Conservation (phyloP, 2,329 filamentous ascomycete genomes). For the Nigrospora sphaerica region DNA sequence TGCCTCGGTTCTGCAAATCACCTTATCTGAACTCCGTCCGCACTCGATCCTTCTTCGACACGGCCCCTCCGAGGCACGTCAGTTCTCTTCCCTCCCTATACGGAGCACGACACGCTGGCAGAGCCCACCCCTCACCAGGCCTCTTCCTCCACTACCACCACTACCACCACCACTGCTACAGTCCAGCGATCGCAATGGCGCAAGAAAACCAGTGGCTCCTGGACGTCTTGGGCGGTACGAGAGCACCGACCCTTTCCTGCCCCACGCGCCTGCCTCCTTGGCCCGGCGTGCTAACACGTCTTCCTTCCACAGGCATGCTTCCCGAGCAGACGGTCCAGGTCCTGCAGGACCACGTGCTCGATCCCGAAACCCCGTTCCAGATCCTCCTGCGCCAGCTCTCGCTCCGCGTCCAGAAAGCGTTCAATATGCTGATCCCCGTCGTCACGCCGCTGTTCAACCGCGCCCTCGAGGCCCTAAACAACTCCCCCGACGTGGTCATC, state of each 20-base stretch:
- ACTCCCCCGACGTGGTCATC: conserved; percentile 34
- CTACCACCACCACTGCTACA: too few species aligned
- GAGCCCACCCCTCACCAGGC: too few species aligned
- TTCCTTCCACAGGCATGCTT: conserved; percentile 25
- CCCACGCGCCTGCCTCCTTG: neutral
- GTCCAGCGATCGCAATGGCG: neutral
- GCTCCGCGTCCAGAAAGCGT: conserved; percentile 13
- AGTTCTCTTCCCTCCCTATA: too few species aligned
- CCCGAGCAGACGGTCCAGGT: conserved; percentile 35
- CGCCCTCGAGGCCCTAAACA: conserved; percentile 23
- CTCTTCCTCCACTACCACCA: too few species aligned
- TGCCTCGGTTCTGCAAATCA: too few species aligned
- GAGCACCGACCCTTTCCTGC: too few species aligned
- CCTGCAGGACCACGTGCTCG: conserved; percentile 40
- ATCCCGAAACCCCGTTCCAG: conserved; percentile 37
- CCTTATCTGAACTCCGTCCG: too few species aligned
- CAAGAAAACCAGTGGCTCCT: conserved; percentile 16
- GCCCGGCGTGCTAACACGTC: neutral
- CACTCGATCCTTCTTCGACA: too few species aligned
- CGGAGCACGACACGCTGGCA: too few species aligned
- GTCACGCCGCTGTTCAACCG: conserved; percentile 36
- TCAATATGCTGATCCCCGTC: conserved; percentile 29
- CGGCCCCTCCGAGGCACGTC: too few species aligned
- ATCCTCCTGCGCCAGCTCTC: conserved; percentile 26
- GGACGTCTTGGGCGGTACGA: conserved; percentile 19